phyloP scores from a whole-genome alignment of 495 filamentous ascomycete species.

The Penicillium longicatenatum region DNA sequence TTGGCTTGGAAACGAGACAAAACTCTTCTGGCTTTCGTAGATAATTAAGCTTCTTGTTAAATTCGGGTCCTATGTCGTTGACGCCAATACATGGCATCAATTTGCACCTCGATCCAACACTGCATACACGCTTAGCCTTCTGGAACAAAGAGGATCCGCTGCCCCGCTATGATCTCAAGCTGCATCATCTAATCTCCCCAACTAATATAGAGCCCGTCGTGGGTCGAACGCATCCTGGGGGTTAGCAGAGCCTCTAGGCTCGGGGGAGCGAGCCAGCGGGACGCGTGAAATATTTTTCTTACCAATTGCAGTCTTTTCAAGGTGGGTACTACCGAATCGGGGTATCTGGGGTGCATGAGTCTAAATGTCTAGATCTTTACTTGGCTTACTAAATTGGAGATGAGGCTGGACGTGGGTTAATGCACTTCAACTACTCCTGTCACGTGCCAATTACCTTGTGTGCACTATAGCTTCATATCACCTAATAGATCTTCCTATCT shows the following conservation, averaged over 20 bases:
- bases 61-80: not conserved
- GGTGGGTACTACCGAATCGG: not conserved
- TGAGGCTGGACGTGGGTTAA: not conserved
- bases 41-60: not conserved
- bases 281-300: not conserved
- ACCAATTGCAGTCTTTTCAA: not conserved
- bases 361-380: not conserved
- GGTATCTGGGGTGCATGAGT: not conserved
- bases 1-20: not conserved
- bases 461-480: not conserved
- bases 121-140: not conserved
- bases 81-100: not conserved
- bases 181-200: conserved; percentile 2
- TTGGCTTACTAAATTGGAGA: not conserved
- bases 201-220: conserved; percentile 7
- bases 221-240: not conserved
- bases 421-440: not conserved
- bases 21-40: not conserved
- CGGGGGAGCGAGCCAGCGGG: not conserved
- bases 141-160: not conserved
- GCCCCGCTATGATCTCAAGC: conserved; percentile 4
- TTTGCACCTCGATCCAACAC: not conserved
- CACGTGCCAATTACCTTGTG: not conserved
- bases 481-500: not conserved
- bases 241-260: not conserved